phyloP scores from a whole-genome alignment of 2,329 filamentous ascomycete species.

The Monilinia aucupariae region DNA sequence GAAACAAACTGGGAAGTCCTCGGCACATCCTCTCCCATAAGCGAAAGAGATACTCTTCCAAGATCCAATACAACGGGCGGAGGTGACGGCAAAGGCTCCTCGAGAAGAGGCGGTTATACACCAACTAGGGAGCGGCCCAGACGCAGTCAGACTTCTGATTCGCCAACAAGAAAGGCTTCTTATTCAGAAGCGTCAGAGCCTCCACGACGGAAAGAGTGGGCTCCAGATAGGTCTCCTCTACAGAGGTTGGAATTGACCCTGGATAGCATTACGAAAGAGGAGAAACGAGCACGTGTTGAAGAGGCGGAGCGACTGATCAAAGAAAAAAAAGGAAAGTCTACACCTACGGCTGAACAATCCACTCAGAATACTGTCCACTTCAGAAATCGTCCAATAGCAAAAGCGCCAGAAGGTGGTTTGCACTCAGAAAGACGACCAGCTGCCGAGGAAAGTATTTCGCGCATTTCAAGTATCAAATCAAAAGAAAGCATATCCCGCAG shows the following conservation, averaged over 20 bases:
- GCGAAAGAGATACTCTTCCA: conserved; percentile 4
- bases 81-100: conserved; percentile 26
- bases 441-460: conserved; percentile 33
- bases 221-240: conserved; percentile 80
- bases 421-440: conserved; percentile 26
- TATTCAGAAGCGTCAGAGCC: conserved; percentile 30
- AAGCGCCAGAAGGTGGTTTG: conserved; percentile 22
- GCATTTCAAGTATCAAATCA: conserved; percentile 35
- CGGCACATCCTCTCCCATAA: conserved; percentile 17
- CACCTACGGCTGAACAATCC: conserved; percentile 28
- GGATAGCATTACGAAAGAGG: conserved; percentile 90
- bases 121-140: conserved; percentile 22
- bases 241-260: conserved; percentile 90
- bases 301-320: conserved; percentile 64
- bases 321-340: conserved; percentile 49
- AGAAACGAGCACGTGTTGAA: conserved; percentile 78
- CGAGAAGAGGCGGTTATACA: conserved; percentile 20
- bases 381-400: conserved; percentile 31
- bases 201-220: conserved; percentile 53
- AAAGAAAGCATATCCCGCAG: conserved; percentile 36
- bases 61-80: conserved; percentile 14
- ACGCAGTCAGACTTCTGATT: conserved; percentile 19
- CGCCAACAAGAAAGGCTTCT: conserved; percentile 37
- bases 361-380: conserved; percentile 33
- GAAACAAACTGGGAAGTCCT: conserved; percentile 26